Base-by-base conservation (phyloP, 1,284 basidiomycete species). In the Golubevia sp. region DNA sequence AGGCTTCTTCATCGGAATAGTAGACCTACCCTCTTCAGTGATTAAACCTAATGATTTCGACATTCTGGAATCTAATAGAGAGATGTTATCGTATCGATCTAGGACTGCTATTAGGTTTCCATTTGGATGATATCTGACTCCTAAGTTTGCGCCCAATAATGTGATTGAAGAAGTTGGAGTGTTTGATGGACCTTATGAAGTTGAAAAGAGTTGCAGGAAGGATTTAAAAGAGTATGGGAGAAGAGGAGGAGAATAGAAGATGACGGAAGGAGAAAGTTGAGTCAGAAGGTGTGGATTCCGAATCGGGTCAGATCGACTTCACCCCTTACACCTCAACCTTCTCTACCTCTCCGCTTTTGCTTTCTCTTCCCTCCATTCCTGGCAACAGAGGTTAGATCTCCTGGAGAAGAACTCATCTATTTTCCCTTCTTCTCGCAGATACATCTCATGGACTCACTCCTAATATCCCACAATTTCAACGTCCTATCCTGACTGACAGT, bases 381-480 rank as follows among this genome's bases (percentile, higher is more conserved):
- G n/a, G n/a, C n/a, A n/a, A n/a, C n/a, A n/a, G n/a, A n/a, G n/a
- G n/a, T n/a, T n/a, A n/a, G n/a, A n/a, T n/a, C n/a, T n/a, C n/a
- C n/a, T n/a, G n/a, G n/a, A n/a, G n/a, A n/a, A n/a, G n/a, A n/a
- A n/a, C n/a, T n/a, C n/a, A n/a, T n/a, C n/a, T n/a, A n/a, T n/a
- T n/a, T n/a, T n/a, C n/a, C n/a, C n/a, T n/a, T n/a, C n/a, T n/a
- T n/a, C n/a, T n/a, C n/a, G n/a, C n/a, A n/a, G n/a, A n/a, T n/a
- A n/a, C n/a, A n/a, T n/a, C n/a, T 20, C 30, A 25, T 27, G 18
- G 25, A n/a, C 58, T 53, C 27, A 59, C 58, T 50, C n/a, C 58
- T 26, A 4, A 68, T 62, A 58, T 81, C 79, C 78, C 79, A 81
- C 3, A 79, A 62, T 7, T 74, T 60, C 1, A 78, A 74, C 13